A percentile compares a stretch with the other conserved stretches of the same genome.
Evolutionary conservation across 1,284 basidiomycete genomes (phyloP).

Genomic region (Rhizoctonia solani): DNA sequence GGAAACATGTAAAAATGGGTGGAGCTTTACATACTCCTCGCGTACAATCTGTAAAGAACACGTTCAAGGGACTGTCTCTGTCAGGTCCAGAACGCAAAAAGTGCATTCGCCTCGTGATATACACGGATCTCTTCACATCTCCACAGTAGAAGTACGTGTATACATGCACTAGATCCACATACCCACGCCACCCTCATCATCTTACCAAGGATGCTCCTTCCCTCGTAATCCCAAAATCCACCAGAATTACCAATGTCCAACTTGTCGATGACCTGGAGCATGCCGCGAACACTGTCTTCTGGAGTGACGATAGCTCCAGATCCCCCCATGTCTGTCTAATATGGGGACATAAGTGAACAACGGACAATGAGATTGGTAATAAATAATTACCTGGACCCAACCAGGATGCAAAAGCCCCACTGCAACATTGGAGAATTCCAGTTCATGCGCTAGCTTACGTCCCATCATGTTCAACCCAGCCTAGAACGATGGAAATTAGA

Average conservation of each 20-base stretch:
- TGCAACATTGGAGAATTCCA: not conserved
- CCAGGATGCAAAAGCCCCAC: slow-evolving; percentile 25
- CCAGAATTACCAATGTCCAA: not conserved
- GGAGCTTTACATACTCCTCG: slow-evolving; percentile 17
- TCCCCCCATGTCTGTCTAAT: not conserved
- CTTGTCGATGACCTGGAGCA: slow-evolving; percentile 16
- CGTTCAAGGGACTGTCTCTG: not conserved
- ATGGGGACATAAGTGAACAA: not conserved
- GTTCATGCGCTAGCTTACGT: slow-evolving; percentile 5
- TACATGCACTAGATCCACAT: not conserved
- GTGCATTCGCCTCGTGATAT: slow-evolving; percentile 2
- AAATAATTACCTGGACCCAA: slow-evolving; percentile 7
- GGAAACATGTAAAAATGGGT: not conserved
- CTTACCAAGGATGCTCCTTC: not conserved
- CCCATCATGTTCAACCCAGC: slow-evolving; percentile 19
- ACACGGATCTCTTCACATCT: not conserved
- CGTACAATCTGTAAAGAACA: not conserved
- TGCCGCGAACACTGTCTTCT: not conserved
- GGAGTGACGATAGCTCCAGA: not conserved
- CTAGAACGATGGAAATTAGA: not conserved
- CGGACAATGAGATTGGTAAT: not conserved
- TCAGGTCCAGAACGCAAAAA: not conserved
- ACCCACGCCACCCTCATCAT: not conserved
- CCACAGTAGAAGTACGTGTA: not conserved
- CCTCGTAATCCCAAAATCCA: not conserved